Evolutionary conservation across 345 rosid species (phyloP).

Genomic region (Pseudoturritis turrita): DNA sequence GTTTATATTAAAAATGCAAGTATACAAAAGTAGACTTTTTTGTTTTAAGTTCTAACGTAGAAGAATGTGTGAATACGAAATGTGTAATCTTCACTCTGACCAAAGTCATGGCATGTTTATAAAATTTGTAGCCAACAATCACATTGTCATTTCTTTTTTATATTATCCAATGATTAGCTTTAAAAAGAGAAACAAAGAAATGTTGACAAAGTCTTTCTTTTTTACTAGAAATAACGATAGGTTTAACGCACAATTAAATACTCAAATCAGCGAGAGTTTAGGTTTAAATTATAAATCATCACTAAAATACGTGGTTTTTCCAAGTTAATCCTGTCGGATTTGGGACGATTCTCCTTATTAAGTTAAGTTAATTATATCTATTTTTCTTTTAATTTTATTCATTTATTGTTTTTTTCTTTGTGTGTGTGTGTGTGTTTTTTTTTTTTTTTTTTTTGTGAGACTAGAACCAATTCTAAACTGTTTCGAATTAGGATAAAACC

Average conservation of each 20-base stretch:
- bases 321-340: no score
- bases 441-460: no score
- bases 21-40: not conserved
- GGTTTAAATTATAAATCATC: not conserved
- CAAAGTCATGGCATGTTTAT: constrained; percentile 13
- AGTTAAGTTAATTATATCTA: no score
- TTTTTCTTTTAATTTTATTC: no score
- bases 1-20: not conserved
- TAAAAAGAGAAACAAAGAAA: not conserved
- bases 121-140: not conserved
- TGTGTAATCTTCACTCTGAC: constrained; percentile 23
- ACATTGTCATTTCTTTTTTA: not conserved
- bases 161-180: constrained; percentile 14
- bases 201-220: not conserved
- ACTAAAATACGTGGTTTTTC: no score
- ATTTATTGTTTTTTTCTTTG: no score
- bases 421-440: no score
- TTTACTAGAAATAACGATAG: not conserved
- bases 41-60: not conserved
- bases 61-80: not conserved
- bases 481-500: no score
- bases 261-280: not conserved
- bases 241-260: not conserved
- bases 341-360: no score
- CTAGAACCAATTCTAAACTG: no score